These are phyloP conservation scores for Neurospora sp. DNA, from an alignment of 495 filamentous ascomycete species.

Conservation along the genomic window DNA sequence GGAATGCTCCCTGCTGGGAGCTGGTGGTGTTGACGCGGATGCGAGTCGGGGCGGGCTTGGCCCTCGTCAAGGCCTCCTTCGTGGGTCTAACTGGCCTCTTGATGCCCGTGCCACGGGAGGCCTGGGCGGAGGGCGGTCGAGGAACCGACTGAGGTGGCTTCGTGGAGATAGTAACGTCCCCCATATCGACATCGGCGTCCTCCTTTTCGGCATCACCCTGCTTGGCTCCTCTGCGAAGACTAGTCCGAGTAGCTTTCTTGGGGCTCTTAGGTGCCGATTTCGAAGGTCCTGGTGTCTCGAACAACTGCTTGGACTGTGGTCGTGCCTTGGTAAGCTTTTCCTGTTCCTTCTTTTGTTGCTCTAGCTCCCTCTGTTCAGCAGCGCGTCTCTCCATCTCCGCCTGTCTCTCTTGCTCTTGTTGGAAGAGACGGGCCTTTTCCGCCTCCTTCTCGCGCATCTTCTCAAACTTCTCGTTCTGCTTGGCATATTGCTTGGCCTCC, in stretches of 20 bases:
- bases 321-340: constrained; percentile 3
- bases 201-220: constrained; percentile 27
- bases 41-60: constrained; percentile 65
- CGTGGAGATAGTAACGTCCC: constrained; percentile 35
- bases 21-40: constrained; percentile 69
- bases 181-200: constrained; percentile 39
- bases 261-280: constrained; percentile 20
- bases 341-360: constrained; percentile 9
- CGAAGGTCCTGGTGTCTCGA: constrained; percentile 15
- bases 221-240: constrained; percentile 41
- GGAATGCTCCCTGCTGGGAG: constrained; percentile 48
- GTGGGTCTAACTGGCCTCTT: constrained; percentile 62
- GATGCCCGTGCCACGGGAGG: constrained; percentile 40
- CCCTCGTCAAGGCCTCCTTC: constrained; percentile 54
- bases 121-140: constrained; percentile 36
- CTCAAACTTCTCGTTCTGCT: constrained; percentile 48
- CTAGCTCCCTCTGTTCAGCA: constrained; percentile 32
- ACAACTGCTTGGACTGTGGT: constrained; percentile 3
- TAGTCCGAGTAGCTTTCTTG: constrained; percentile 35
- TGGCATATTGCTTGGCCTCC: constrained; percentile 32
- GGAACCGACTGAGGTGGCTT: constrained; percentile 49
- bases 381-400: constrained; percentile 39
- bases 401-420: constrained; percentile 51
- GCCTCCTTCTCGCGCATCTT: constrained; percentile 46
- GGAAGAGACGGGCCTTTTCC: constrained; percentile 51